Percentiles rank a stretch among this genome's conserved stretches.
phyloP scores from a whole-genome alignment of 331 rosid species.

The Prunus yedoensis region DNA sequence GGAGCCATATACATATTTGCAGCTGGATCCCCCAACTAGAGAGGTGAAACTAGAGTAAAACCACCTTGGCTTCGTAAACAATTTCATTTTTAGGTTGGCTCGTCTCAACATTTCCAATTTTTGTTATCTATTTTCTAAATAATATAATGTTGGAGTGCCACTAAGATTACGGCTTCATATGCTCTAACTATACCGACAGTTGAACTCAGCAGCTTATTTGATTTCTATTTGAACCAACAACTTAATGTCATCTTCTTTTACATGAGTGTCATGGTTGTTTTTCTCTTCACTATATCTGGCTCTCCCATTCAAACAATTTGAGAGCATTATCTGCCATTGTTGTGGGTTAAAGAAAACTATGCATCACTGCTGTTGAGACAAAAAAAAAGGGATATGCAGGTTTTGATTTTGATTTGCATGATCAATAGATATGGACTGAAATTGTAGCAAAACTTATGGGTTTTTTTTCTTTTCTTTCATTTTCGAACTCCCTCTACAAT shows the following conservation, averaged over 20 bases:
- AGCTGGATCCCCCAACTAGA: slow-evolving; percentile 69
- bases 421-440: neutral
- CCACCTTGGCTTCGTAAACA: slow-evolving; percentile 7
- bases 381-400: too few species aligned
- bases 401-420: neutral
- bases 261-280: neutral
- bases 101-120: neutral
- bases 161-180: neutral
- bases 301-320: neutral
- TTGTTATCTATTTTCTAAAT: neutral
- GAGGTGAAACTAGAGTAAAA: slow-evolving; percentile 60
- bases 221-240: neutral
- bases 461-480: neutral
- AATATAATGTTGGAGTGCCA: neutral
- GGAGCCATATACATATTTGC: slow-evolving; percentile 70
- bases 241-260: neutral
- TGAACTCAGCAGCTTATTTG: neutral
- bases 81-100: slow-evolving; percentile 5
- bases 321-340: neutral
- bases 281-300: neutral
- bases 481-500: slow-evolving; percentile 5
- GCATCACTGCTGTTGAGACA: neutral
- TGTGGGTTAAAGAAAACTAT: neutral
- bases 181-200: neutral
- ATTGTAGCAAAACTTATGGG: neutral